Base-by-base conservation (phyloP, 768 basidiomycete species). In the Hygrocybe punicea region DNA sequence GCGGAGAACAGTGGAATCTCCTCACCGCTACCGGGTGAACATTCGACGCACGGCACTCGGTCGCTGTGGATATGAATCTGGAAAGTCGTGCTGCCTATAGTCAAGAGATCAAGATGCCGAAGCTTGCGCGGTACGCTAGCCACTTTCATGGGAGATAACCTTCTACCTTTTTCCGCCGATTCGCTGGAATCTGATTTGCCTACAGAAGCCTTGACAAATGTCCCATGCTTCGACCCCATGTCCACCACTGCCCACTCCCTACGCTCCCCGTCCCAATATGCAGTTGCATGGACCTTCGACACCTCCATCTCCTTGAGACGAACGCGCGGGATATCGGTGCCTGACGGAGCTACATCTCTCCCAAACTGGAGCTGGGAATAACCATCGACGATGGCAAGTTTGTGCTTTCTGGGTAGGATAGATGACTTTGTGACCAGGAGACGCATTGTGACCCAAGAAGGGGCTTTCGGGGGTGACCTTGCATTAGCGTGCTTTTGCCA, bases 201-300 rank as follows among this genome's bases (percentile, higher is more conserved):
- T 14, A 16, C 44, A 13, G 48, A n/a, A n/a, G 70, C 62, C 44
- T 68, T 71, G 56, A 89, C 55, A 67, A 85, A 92, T 1, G 91
- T 92, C 3, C 91, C 91, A 61, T 93, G 91, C 69, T 84, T 87
- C 52, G 87, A 89, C 9, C 89, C 91, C 85, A 89, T 89, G 67
- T 93, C 91, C 9, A 91, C 89, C 29, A 89, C 72, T 2, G 81
- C 79, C 90, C 90, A 93, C 13, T 71, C 67, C 54, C 81, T 76
- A 25, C 69, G 68, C 34, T 55, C 58, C 13, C 73, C 72, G 66
- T 91, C 85, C 85, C 85, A 91, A 65, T 82, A 93, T 1, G 81
- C 74, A 2, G 85, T 88, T 8, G 89, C 86, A 64, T 93, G 91
- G 53, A 87, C 61, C 70, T 92, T 93, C 2, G 88, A 91, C 10